Percentiles rank a stretch among this genome's conserved stretches.
Evolutionary conservation across 1,284 basidiomycete species (phyloP).

Genomic region (Volvariella volvacea): DNA sequence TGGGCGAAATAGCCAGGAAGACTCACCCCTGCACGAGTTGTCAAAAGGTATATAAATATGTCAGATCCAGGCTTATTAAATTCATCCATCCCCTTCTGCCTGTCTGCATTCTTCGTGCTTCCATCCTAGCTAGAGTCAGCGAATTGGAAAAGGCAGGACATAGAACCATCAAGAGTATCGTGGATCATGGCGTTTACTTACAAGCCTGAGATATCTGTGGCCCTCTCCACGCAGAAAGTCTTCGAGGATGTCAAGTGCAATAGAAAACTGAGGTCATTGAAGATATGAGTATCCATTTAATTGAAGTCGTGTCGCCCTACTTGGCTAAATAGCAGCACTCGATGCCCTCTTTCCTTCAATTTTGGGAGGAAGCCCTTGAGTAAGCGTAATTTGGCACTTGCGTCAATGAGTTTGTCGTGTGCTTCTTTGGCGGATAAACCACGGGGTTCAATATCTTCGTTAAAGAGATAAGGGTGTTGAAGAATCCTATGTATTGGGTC

Average conservation of each 20-base stretch:
- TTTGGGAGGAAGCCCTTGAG: slow-evolving; percentile 82
- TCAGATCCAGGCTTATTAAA: slow-evolving; percentile 88
- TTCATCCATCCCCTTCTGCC: slow-evolving; percentile 92
- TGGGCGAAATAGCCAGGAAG: slow-evolving; percentile 1
- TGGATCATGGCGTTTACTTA: slow-evolving; percentile 28
- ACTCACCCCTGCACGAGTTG: slow-evolving; percentile 88
- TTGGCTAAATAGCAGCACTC: slow-evolving; percentile 96
- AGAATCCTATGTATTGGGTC: slow-evolving; percentile 49
- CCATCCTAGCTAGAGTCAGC: slow-evolving; percentile 63
- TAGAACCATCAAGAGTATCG: not conserved
- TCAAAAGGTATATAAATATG: slow-evolving; percentile 85
- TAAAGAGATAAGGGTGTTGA: slow-evolving; percentile 89
- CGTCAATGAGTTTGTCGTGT: slow-evolving; percentile 78
- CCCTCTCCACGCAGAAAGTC: slow-evolving; percentile 90
- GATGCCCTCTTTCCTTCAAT: slow-evolving; percentile 85
- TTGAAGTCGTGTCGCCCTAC: slow-evolving; percentile 37
- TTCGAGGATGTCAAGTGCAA: slow-evolving; percentile 86
- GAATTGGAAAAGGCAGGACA: slow-evolving; percentile 5
- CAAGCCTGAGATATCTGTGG: slow-evolving; percentile 86
- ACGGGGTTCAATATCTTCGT: slow-evolving; percentile 74
- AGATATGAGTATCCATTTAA: slow-evolving; percentile 1
- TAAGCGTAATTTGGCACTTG: slow-evolving; percentile 83
- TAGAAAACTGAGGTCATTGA: slow-evolving; percentile 70
- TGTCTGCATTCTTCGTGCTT: slow-evolving; percentile 77
- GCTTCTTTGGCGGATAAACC: slow-evolving; percentile 53